phyloP scores from a whole-genome alignment of 306 rosid genomes.

The Aeschynomene evenia region DNA sequence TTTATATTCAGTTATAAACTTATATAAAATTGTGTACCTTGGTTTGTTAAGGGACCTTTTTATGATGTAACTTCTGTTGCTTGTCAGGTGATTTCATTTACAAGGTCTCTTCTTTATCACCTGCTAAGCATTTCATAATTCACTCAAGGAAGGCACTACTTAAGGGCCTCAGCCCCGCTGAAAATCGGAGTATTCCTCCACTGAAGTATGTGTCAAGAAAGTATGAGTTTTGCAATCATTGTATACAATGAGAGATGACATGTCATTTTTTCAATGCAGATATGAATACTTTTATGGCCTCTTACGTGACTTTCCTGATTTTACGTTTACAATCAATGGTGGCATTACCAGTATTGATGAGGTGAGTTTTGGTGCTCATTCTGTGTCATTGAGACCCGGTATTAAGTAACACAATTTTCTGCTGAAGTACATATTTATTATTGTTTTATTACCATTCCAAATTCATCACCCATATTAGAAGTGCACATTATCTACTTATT shows the following conservation, averaged over 20 bases:
- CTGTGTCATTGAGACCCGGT: slow-evolving; percentile 12
- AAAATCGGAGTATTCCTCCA: slow-evolving; percentile 92
- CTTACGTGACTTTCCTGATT: slow-evolving; percentile 94
- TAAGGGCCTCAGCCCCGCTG: slow-evolving; percentile 95
- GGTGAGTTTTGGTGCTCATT: slow-evolving; percentile 54
- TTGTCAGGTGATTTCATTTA: slow-evolving; percentile 89
- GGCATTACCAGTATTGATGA: slow-evolving; percentile 79
- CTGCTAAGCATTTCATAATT: slow-evolving; percentile 82
- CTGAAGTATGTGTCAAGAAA: slow-evolving; percentile 61
- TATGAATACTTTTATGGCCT: slow-evolving; percentile 91
- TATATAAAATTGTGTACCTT: background rate
- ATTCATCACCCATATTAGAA: background rate
- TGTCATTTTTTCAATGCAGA: slow-evolving; percentile 46
- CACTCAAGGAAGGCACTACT: slow-evolving; percentile 96
- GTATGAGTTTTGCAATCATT: slow-evolving; percentile 18
- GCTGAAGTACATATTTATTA: background rate
- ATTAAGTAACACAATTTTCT: background rate
- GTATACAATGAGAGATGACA: slow-evolving; percentile 20
- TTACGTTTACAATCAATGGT: slow-evolving; percentile 93
- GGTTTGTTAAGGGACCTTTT: slow-evolving; percentile 20
- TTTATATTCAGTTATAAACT: background rate
- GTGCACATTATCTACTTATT: background rate
- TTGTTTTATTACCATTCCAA: slow-evolving; percentile 1
- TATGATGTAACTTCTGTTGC: slow-evolving; percentile 7
- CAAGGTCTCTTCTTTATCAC: slow-evolving; percentile 93